Percentiles rank a stretch among this genome's conserved stretches.
Conservation (phyloP, 305 asterid genomes). For the Fraxinus sp. region DNA sequence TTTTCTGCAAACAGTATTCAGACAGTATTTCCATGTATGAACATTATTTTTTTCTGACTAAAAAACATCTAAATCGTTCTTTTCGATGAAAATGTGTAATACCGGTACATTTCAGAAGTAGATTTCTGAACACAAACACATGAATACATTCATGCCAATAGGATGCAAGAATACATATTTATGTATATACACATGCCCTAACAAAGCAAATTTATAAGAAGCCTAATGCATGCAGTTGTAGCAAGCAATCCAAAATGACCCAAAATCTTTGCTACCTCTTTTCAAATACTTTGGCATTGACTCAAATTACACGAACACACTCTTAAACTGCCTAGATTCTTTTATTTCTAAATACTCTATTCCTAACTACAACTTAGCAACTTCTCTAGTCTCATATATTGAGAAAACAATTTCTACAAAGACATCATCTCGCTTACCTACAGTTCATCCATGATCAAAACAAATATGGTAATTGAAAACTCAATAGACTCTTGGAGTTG, state of each 20-base stretch:
- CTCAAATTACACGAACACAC: not conserved
- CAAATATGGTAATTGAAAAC: not conserved
- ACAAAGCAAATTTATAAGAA: not conserved
- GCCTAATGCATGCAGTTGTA: not conserved
- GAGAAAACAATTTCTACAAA: not conserved
- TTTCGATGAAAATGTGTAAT: not conserved
- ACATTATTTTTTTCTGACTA: not conserved
- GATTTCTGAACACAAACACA: not conserved
- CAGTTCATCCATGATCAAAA: not conserved
- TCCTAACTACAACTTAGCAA: not conserved
- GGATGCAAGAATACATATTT: not conserved
- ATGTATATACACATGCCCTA: not conserved
- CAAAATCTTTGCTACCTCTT: not conserved
- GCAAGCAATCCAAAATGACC: not conserved
- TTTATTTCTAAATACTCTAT: not conserved
- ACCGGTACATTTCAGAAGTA: not conserved
- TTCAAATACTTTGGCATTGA: not conserved
- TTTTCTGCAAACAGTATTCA: not conserved
- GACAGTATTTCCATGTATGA: not conserved
- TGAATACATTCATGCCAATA: not conserved
- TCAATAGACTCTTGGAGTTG: not conserved
- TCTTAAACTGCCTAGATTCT: not conserved
- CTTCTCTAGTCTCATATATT: not conserved
- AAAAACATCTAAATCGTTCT: not conserved
- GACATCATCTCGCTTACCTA: not conserved